Base-by-base conservation (phyloP, 148 eudicot genomes). In the Fagopyrum esculentum region DNA sequence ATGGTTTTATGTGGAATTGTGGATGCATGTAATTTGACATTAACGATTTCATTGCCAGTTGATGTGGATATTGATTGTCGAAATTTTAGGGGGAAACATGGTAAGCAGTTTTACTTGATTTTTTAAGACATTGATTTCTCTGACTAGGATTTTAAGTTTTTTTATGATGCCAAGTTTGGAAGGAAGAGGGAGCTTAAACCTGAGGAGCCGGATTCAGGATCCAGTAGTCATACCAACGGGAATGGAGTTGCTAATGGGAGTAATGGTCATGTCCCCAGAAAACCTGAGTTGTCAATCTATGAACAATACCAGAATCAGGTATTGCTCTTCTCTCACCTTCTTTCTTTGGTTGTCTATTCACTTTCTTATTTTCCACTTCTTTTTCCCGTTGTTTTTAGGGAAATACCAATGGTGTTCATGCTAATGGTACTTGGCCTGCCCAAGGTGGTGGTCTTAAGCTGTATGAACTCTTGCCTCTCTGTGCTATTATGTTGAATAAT, bases 91-190 rank as follows among this genome's bases (percentile, higher is more conserved):
- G 44, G 70, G 13, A 46, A 16, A 47, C 35, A 71, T 2, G 74
- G 55, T 71, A 5, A 46, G 54, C 52, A 40, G 40, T 35, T 71
- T 71, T 17, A 43, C n/a, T 59, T 44, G 45, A 11, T 64, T 54
- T 76, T 73, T 77, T 86, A 76, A 77, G 77, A 73, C 64, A 45
- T 72, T 80, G 76, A 81, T 75, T 77, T 83, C 79, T 72, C 49
- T 74, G 60, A 71, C 66, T 85, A 92, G 92, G 97, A 95, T 77
- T 90, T 95, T 86, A 87, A 90, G 83, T 87, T 89, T 85, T 86
- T 85, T 89, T 95, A 87, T 92, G 96, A 89, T 90, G 82, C 87
- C 66, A 95, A 95, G 96, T 92, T 95, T 86, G 99, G 99, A 90
- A 87, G 96, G 85, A 95, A 86, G 89, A 92, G 71, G 79, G 90